Base-by-base conservation (phyloP, 371 early-diverging fungal genomes). In the Rhizopus microsporus region DNA sequence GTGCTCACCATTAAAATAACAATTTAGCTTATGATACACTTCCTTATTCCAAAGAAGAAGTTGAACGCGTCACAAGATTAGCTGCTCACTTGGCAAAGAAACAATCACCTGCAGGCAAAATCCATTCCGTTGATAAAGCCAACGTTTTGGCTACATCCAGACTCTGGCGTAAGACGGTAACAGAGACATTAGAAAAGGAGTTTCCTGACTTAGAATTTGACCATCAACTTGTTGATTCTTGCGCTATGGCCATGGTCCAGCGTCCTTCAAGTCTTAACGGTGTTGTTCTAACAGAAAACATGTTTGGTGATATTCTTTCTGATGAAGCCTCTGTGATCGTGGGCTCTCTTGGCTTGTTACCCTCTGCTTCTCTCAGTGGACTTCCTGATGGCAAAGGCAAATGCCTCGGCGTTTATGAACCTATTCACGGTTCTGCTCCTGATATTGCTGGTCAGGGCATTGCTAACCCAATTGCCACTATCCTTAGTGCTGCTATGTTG, bases 361-460 rank as follows among this genome's bases (percentile, higher is more conserved):
- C 98, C 13, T 89, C 90, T 33, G 98, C 98, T 6, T 88, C 89
- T 49, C 80, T 98, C 70, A 90, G 75, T 63, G 93, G 94, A 30
- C 84, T 93, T 45, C 93, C 93, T 23, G 83, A 86, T 60, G 84
- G 86, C 55, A 83, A 81, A 63, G 78, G 81, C 71, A 75, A 80
- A 60, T 83, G 88, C 68, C 74, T 91, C 52, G 97, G 98, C 60
- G 67, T 98, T 53, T 98, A 96, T 67, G 98, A 98, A 76, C 98
- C 98, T 32, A 97, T 97, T 64, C 98, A 98, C 75, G 98, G 98
- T 35, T 93, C 93, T 31, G 97, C 98, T 3, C 98, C 98, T 39
- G 98, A 98, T 73, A 96, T 98, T 78, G 96, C 98, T 38, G 97
- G 97, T 40, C 85, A 95, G 75, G 88, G 88, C 43, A 87, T 95